These are phyloP conservation scores for Venturia effusa DNA, from an alignment of 2,329 filamentous ascomycete genomes.

Conservation along the genomic window DNA sequence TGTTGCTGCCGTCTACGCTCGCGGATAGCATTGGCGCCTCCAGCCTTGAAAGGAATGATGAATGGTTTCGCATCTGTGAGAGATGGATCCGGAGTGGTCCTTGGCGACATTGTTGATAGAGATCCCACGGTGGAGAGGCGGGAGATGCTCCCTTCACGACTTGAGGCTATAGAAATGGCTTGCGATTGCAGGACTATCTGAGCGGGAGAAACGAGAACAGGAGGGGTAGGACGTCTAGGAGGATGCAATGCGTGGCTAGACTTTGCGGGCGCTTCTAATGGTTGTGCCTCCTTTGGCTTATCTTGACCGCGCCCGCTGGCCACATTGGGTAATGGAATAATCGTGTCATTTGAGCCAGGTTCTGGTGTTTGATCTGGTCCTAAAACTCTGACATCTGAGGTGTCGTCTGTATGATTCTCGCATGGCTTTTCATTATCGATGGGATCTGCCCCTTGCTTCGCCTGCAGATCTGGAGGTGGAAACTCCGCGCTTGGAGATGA, in stretches of 20 bases:
- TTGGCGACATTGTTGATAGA: background rate
- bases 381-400: background rate
- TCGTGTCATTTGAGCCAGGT: background rate
- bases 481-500: background rate
- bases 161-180: background rate
- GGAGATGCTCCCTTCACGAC: background rate
- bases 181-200: background rate
- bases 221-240: background rate
- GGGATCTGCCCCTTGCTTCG: background rate
- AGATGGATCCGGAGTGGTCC: background rate
- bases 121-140: background rate
- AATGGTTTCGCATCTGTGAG: background rate
- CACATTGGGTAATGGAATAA: background rate
- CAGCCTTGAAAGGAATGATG: background rate
- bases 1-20: slow-evolving; percentile 4
- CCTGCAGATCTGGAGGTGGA: background rate
- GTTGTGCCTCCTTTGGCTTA: background rate
- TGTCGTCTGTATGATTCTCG: background rate
- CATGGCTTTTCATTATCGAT: background rate
- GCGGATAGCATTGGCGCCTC: background rate
- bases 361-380: background rate
- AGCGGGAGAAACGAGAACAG: background rate
- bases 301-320: background rate
- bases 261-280: background rate
- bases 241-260: background rate